phyloP scores from a whole-genome alignment of 1,139 yeast genomes.

The Suhomyces choctaworum region DNA sequence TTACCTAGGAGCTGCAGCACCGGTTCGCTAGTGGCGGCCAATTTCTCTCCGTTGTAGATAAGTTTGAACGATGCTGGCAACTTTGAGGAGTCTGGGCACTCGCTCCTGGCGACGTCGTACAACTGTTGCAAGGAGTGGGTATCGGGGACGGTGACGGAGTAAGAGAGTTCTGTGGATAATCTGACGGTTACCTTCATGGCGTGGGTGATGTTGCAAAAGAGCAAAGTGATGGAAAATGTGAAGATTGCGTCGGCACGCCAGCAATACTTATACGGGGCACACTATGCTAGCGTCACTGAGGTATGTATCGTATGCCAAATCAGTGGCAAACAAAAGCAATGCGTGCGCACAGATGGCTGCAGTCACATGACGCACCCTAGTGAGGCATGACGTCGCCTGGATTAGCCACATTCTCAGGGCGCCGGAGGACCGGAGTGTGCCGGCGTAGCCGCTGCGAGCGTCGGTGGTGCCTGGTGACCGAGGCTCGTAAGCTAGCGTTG shows the following conservation, averaged over 20 bases:
- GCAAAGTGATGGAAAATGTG: no score
- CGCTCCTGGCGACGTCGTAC: conserved; percentile 44
- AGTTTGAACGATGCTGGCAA: conserved; percentile 48
- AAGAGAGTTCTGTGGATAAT: conserved; percentile 44
- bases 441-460: no score
- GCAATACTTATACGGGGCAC: background rate
- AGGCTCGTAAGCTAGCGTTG: no score
- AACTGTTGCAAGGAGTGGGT: conserved; percentile 53
- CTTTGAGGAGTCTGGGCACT: conserved; percentile 34
- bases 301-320: background rate
- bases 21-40: conserved; percentile 34
- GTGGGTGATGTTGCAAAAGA: no score
- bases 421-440: no score
- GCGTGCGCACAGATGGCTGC: no score
- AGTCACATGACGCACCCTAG: no score
- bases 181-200: conserved; percentile 44
- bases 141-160: conserved; percentile 48
- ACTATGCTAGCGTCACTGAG: background rate
- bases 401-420: no score
- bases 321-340: conserved; percentile 13
- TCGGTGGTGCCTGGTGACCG: no score
- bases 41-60: conserved; percentile 52
- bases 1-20: conserved; percentile 25
- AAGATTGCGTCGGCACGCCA: no score
- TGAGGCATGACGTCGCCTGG: conserved; percentile 5